Evolutionary conservation across 768 basidiomycete genomes (phyloP), one percentile per base, ranked within the genome.

Genomic region (Exsudoporus frostii): DNA sequence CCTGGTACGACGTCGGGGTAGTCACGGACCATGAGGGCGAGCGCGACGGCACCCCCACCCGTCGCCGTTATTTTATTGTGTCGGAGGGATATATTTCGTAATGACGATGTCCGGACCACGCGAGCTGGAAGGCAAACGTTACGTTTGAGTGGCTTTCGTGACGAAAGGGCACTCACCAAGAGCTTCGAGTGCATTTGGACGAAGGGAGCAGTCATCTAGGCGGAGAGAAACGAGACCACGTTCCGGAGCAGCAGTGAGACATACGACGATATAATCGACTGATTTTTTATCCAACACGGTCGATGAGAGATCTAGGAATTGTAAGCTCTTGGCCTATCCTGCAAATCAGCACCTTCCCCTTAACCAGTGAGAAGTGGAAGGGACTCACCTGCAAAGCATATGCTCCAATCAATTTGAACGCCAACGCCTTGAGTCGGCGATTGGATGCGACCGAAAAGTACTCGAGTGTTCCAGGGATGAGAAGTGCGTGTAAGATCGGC

Each of bases 1-100:
- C 48, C 64, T 27, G 78, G 74, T 8, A 85, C 80, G 39, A 86
- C 78, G 58, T 97, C 92, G 4, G 92, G 91, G 65, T 98, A 98
- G 69, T 99, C 96, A 47, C 90, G 83, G 57, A 98, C 94, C 92
- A 99, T 95, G 47, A 97, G 79, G 0, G 96, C 94, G 13, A 98
- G 77, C 0, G 93, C 90, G 6, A 98, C 92, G 8, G 89, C 93
- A 32, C 93, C 92, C 7, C 90, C 93, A 32, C 94, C 93, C 0
- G 88, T 81, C 0, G 85, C 79, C 32, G 79, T 83, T 62, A 98
- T 97, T 39, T 83, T 82, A 70, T 99, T 98, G 42, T 91, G 81
- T 15, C 96, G 83, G 22, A 99, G 73, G 5, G 93, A 96, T 45
- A 99, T 85, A 64, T 99, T 92, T 53, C 84, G 82, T 52, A 99